Conservation (phyloP, 495 filamentous ascomycete species). For the Bacidia rubella region DNA sequence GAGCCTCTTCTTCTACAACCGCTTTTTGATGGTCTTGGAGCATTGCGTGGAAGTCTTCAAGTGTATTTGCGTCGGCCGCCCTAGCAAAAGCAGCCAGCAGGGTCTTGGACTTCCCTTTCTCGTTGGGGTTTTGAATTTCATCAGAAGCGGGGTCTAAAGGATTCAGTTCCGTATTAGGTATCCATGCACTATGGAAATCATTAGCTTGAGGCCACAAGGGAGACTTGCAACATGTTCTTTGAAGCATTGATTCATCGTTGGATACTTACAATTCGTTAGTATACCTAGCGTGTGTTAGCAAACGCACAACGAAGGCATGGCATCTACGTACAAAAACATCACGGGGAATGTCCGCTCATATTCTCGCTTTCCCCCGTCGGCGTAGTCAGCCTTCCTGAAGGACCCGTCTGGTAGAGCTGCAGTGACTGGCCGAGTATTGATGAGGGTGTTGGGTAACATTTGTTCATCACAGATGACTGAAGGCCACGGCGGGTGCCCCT, state of each 20-base stretch:
- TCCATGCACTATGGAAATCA: constrained; percentile 55
- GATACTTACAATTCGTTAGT: constrained; percentile 88
- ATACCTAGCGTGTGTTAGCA: constrained; percentile 23
- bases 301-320: not conserved
- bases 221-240: not conserved
- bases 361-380: constrained; percentile 67
- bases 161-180: constrained; percentile 62
- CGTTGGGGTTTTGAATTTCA: constrained; percentile 46
- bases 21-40: constrained; percentile 46
- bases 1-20: constrained; percentile 48
- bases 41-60: constrained; percentile 65
- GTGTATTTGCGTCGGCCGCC: constrained; percentile 54
- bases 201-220: not conserved
- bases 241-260: not conserved
- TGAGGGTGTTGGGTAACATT: constrained; percentile 64
- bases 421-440: constrained; percentile 64
- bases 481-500: constrained; percentile 84
- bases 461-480: constrained; percentile 82
- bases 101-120: constrained; percentile 61
- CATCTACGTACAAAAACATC: constrained; percentile 68
- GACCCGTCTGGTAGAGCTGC: constrained; percentile 66
- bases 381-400: constrained; percentile 61
- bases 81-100: constrained; percentile 60
- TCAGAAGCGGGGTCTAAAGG: constrained; percentile 47
- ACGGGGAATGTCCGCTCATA: constrained; percentile 77